These are phyloP conservation scores for Thraustochytrium striatum DNA, from an alignment of 352 stramenopile species.

Conservation along the genomic window DNA sequence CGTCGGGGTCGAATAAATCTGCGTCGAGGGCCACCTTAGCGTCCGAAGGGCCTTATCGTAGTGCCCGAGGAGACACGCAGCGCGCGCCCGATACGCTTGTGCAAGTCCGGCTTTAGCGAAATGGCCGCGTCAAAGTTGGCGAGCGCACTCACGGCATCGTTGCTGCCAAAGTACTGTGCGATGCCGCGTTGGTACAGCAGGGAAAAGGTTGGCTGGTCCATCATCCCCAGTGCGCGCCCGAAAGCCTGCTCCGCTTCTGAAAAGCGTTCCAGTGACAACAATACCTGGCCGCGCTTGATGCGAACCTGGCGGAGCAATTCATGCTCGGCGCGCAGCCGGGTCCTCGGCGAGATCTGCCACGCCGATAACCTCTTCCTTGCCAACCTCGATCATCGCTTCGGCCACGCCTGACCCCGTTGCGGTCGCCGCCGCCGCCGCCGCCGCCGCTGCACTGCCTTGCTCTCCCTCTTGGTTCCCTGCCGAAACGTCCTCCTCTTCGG, in stretches of 20 bases:
- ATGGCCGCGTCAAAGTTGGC: not conserved
- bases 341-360: not conserved
- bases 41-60: not conserved
- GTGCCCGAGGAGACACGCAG: constrained; percentile 17
- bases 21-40: not conserved
- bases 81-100: constrained; percentile 2
- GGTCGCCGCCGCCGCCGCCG: not conserved
- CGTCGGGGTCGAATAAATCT: constrained; percentile 23
- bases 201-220: not conserved
- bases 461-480: not conserved
- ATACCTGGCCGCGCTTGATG: constrained; percentile 1
- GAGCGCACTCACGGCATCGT: not conserved
- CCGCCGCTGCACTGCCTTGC: not conserved
- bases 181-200: constrained; percentile 37
- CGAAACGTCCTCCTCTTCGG: too few species aligned
- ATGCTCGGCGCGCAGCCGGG: not conserved
- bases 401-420: not conserved
- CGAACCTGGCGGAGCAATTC: not conserved
- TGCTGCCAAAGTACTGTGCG: not conserved
- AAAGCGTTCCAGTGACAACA: constrained; percentile 3
- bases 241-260: not conserved
- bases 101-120: not conserved
- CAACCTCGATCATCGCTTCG: not conserved
- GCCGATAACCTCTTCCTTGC: not conserved
- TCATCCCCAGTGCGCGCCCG: not conserved